Evolutionary conservation across 2,329 filamentous ascomycete genomes (phyloP), one percentile per base, ranked within the genome.

Genomic region (Fusarium sambucinum): DNA sequence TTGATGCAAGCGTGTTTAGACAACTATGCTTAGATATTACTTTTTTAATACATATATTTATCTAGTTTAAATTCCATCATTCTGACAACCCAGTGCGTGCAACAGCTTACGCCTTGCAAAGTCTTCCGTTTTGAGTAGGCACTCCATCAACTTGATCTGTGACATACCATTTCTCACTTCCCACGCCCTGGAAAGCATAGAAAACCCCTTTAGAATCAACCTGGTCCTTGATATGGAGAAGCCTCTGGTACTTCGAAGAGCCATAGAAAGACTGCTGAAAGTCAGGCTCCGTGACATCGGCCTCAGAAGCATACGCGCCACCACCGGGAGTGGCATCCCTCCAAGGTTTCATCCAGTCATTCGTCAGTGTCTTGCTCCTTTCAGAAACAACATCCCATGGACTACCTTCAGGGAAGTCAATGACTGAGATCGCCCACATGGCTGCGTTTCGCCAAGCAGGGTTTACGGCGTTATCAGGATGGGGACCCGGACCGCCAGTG

Each of bases 401-500:
- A n/a, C 63, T 73, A 11, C 64, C 59, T 16, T 56, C 59, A 1
- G 61, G 55, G 74, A 77, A 80, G 50, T 74, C 70, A 40, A 77
- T 70, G 58, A 75, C 76, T 33, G 77, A 71, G 59, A 81, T 80
- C 32, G 73, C 76, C 68, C 78, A 80, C 66, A 81, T 71, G 1
- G 77, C 72, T 3, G 81, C 77, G 8, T 77, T 75, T 41, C 85
- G 78, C 84, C 84, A 86, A 2, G 83, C 84, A 6, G 84, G 82
- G 69, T 83, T 83, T 38, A 85, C 77, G 8, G 81, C 79, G 16
- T 80, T 83, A 48, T 79, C 77, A 2, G 78, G 77, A 33, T 79
- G 73, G 3, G 68, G 75, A 0, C 69, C 69, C 6, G 75, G 73
- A 0, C 74, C 77, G 6, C 75, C 65, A 1, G 74, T 75, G 53